Percentiles rank a stretch among this genome's conserved stretches.
Conservation (phyloP, 192 early-diverging fungal species). For the Jimgerdemannia flammicorona region DNA sequence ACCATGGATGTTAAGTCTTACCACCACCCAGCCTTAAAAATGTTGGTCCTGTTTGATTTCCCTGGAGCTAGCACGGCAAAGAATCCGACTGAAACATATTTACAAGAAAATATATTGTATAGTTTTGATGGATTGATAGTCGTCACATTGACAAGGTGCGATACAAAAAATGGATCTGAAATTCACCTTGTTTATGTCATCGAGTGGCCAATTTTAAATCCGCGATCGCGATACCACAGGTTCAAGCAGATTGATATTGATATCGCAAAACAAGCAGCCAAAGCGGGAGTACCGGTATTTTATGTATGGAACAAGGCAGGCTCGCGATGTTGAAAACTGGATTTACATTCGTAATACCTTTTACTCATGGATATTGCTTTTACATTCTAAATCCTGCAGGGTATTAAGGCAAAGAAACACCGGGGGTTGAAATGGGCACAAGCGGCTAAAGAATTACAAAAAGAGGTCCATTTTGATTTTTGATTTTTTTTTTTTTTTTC, state of each 20-base stretch:
- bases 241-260: too few relatives aligned
- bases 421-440: conserved; percentile 18
- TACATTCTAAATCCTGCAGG: conserved; percentile 24
- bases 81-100: conserved; percentile 28
- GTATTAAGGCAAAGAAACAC: conserved; percentile 20
- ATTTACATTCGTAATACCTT: conserved; percentile 12
- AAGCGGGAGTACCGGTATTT: too few relatives aligned
- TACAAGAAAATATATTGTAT: conserved; percentile 30
- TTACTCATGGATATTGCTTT: too few relatives aligned
- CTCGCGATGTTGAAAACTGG: too few relatives aligned
- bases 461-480: conserved; percentile 22
- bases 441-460: conserved; percentile 20
- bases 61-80: conserved; percentile 23
- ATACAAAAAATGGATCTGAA: too few relatives aligned
- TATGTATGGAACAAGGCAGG: too few relatives aligned
- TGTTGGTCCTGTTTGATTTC: conserved; percentile 30
- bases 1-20: conserved; percentile 22
- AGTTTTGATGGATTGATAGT: conserved; percentile 36
- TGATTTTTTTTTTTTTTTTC: too few relatives aligned
- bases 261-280: too few relatives aligned
- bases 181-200: too few relatives aligned
- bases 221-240: too few relatives aligned
- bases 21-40: conserved; percentile 24
- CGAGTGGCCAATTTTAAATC: too few relatives aligned
- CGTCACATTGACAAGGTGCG: too few relatives aligned